Base-by-base conservation (phyloP, 2,329 filamentous ascomycete species). In the Sporothrix brunneoviolacea region DNA sequence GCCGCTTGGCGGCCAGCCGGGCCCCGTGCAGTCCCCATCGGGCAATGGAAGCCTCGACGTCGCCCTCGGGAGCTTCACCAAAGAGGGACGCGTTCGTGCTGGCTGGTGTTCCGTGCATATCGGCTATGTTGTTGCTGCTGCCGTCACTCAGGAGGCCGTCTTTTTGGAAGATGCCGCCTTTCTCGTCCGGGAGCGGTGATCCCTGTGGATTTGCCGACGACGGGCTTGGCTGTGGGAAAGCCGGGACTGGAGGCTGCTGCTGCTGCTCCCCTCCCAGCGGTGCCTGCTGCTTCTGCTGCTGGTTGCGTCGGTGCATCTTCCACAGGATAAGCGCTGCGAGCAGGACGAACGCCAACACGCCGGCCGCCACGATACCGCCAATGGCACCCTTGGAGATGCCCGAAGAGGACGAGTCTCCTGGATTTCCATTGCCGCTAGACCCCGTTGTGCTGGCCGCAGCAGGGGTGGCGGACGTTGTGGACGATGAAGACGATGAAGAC, bases 281-380 rank as follows among this genome's bases (percentile, higher is more conserved):
- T 5, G 24, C 24, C 24, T 28, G 27, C 45, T 39, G 18, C 35
- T 47, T 38, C 16, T 30, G 40, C 18, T 30, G 13, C 27, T 37
- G 12, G 41, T 43, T 45, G 8, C 28, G 36, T 3, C 46, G 27
- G 8, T 33, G 35, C 40, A 46, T 19, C 4, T 33, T 15, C 38
- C 43, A 50, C 15, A 54, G 19, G 4, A 54, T 6, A 7, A 64
- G 24, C 30, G 64, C 38, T 6, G 58, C 53, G 16, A 66, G 22
- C 13, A 66, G 51, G 12, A 59, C 54, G 6, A 66, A 44, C 18
- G 61, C 55, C 18, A 63, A 45, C 4, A 59, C 51, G n/a, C 61
- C 62, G 5, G 62, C 64, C 4, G 65, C 55, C 7, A 60, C 60
- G 16, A 62, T 61, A 9, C 68, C 69, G 4, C 64, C 61, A 35